Percentiles rank a stretch among this genome's conserved stretches.
These are phyloP conservation scores for Leptographium procerum DNA, from an alignment of 2,329 filamentous ascomycete species.

Conservation along the genomic window DNA sequence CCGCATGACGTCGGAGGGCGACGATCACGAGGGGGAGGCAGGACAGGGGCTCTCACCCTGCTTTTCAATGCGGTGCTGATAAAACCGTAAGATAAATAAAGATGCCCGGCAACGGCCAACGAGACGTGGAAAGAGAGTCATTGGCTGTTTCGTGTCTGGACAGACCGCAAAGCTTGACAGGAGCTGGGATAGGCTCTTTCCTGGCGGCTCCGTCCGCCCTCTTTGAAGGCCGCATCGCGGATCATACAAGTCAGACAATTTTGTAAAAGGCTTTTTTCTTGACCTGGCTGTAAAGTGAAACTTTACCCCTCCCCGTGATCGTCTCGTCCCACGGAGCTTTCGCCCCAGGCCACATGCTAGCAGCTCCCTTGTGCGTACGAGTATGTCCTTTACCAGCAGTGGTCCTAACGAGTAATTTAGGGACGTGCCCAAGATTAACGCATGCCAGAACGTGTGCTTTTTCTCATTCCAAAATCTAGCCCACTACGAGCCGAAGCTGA, in stretches of 20 bases:
- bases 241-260: neutral
- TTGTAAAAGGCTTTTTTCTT: neutral
- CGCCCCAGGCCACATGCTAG: too few species aligned
- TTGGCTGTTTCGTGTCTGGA: neutral
- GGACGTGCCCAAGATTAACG: neutral
- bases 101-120: too few species aligned
- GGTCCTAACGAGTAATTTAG: too few species aligned
- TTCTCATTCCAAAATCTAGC: neutral
- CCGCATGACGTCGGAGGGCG: constrained; percentile 6
- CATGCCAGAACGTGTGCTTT: neutral
- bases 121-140: neutral
- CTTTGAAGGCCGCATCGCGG: too few species aligned
- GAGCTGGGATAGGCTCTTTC: neutral
- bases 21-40: neutral
- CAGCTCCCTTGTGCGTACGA: too few species aligned
- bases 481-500: neutral
- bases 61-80: too few species aligned
- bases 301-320: too few species aligned
- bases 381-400: too few species aligned
- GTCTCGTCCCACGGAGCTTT: too few species aligned
- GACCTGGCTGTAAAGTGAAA: too few species aligned
- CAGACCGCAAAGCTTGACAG: neutral
- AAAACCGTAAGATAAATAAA: too few species aligned
- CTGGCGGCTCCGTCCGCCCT: too few species aligned
- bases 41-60: neutral